Conservation (phyloP, 768 basidiomycete species). For the Dioszegia hungarica region DNA sequence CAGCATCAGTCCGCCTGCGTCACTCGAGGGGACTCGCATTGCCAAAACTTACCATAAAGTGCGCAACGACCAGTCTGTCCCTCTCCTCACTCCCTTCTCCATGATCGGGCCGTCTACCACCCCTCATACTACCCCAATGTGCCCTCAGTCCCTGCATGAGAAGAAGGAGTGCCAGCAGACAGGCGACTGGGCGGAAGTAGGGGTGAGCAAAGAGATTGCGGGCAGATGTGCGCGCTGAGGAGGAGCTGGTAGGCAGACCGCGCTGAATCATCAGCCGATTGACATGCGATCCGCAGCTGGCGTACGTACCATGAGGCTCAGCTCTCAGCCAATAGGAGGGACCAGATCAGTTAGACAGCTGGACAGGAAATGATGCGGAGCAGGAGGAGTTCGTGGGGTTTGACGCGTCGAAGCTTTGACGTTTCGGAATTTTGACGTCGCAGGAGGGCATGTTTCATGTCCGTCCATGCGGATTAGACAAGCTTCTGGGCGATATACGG, state of each 20-base stretch:
- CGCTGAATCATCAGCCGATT: neutral
- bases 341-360: too few relatives aligned
- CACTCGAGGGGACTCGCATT: neutral
- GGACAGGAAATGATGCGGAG: too few relatives aligned
- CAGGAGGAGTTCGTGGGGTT: too few relatives aligned
- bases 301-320: too few relatives aligned
- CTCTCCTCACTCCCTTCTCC: neutral
- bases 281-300: too few relatives aligned
- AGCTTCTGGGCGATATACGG: too few relatives aligned
- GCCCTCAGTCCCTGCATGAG: slow-evolving; percentile 4
- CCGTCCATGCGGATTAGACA: too few relatives aligned
- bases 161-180: neutral
- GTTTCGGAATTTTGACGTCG: too few relatives aligned
- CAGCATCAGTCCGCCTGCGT: neutral
- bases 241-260: neutral
- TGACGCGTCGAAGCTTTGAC: too few relatives aligned
- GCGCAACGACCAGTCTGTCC: slow-evolving; percentile 37
- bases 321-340: too few relatives aligned
- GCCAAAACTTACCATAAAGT: slow-evolving; percentile 46
- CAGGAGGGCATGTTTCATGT: too few relatives aligned
- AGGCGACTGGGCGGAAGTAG: slow-evolving; percentile 9
- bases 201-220: slow-evolving; percentile 2
- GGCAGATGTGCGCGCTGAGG: neutral
- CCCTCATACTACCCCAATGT: slow-evolving; percentile 4
- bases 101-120: neutral